A percentile compares a stretch with the other conserved stretches of the same genome.
phyloP scores from a whole-genome alignment of 495 filamentous ascomycete genomes.

The Usnea hakonensis region DNA sequence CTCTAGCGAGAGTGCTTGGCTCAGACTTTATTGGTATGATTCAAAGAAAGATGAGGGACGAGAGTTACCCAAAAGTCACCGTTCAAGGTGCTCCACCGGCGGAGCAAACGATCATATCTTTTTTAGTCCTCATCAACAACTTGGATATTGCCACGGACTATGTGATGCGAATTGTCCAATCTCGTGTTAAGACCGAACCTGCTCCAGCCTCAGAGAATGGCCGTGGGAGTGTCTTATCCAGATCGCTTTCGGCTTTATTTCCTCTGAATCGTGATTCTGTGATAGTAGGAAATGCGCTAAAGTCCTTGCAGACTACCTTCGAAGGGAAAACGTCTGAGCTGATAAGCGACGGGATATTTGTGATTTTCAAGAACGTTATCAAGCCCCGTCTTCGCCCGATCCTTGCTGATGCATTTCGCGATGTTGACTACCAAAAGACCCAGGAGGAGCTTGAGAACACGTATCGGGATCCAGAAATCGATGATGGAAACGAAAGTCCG shows the following conservation, averaged over 20 bases:
- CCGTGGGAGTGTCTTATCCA: slow-evolving; percentile 20
- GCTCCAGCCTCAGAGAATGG: slow-evolving; percentile 24
- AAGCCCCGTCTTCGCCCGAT: slow-evolving; percentile 80
- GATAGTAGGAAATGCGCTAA: slow-evolving; percentile 58
- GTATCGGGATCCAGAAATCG: slow-evolving; percentile 20
- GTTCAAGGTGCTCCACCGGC: slow-evolving; percentile 72
- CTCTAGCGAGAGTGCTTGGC: slow-evolving; percentile 75
- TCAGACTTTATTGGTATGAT: slow-evolving; percentile 95
- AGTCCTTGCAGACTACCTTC: slow-evolving; percentile 62
- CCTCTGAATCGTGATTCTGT: slow-evolving; percentile 66
- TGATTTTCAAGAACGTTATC: slow-evolving; percentile 80
- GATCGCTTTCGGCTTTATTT: slow-evolving; percentile 56
- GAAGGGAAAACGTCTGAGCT: slow-evolving; percentile 70
- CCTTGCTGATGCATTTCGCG: slow-evolving; percentile 80
- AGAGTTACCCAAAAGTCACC: slow-evolving; percentile 71
- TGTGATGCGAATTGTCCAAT: slow-evolving; percentile 71
- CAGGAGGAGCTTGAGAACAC: slow-evolving; percentile 41
- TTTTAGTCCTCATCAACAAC: slow-evolving; percentile 91
- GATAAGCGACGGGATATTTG: slow-evolving; percentile 69
- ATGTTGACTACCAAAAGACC: slow-evolving; percentile 69
- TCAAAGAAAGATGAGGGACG: slow-evolving; percentile 93
- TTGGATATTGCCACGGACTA: slow-evolving; percentile 88
- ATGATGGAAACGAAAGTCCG: slow-evolving; percentile 28
- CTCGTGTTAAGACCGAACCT: slow-evolving; percentile 41
- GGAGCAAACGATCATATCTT: slow-evolving; percentile 73